phyloP scores from a whole-genome alignment of 1,284 basidiomycete genomes.

The Sutorius eximius region DNA sequence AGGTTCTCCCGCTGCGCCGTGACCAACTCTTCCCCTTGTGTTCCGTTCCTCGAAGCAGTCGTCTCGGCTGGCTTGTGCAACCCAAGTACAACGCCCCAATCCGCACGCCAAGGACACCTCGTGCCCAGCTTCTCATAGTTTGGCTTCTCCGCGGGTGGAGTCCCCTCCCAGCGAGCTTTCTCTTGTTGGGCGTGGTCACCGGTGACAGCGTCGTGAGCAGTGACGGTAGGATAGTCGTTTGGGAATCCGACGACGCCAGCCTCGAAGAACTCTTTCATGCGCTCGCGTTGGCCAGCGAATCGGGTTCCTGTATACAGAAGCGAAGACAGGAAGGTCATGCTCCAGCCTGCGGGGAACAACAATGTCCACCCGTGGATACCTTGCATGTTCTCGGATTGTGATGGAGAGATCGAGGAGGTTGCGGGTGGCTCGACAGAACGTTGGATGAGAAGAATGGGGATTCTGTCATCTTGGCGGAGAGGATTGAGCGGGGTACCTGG shows the following conservation, averaged over 20 bases:
- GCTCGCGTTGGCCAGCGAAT: conserved; percentile 78
- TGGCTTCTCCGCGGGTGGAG: conserved; percentile 81
- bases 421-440: conserved; percentile 55
- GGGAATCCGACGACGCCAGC: conserved; percentile 75
- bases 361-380: conserved; percentile 82
- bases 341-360: conserved; percentile 83
- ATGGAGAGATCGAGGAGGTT: conserved; percentile 27
- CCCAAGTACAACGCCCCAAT: conserved; percentile 70
- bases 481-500: conserved; percentile 74
- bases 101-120: conserved; percentile 69
- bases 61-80: conserved; percentile 26
- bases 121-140: conserved; percentile 70
- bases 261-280: conserved; percentile 76
- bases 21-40: conserved; percentile 41
- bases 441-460: conserved; percentile 82
- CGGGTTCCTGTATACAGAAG: conserved; percentile 79
- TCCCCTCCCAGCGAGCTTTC: conserved; percentile 67
- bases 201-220: conserved; percentile 53
- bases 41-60: background rate
- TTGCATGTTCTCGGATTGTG: conserved; percentile 23
- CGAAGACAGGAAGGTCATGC: conserved; percentile 83
- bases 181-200: conserved; percentile 51
- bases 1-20: conserved; percentile 52
- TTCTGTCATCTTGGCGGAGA: conserved; percentile 70
- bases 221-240: conserved; percentile 69